Conservation (phyloP, 2,329 filamentous ascomycete genomes). For the Calonectria montana region DNA sequence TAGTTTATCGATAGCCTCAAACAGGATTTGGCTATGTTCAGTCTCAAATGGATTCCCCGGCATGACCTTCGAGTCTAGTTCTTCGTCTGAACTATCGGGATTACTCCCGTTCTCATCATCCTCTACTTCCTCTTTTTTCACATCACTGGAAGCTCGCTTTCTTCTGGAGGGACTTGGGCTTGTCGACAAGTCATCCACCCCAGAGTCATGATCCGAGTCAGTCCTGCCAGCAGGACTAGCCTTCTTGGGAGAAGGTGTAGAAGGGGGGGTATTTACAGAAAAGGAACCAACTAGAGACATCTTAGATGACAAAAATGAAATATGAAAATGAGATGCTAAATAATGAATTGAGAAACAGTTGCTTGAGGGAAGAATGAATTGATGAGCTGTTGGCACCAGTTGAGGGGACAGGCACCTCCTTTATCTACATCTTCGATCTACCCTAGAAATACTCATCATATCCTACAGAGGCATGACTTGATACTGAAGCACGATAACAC, state of each 20-base stretch:
- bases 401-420: not conserved
- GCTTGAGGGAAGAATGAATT: not conserved
- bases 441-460: not conserved
- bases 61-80: constrained; percentile 11
- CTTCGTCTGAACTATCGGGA: not conserved
- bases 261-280: not conserved
- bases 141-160: not conserved
- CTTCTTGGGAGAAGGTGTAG: not conserved
- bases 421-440: not conserved
- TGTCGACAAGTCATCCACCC: not conserved
- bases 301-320: not conserved
- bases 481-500: not conserved
- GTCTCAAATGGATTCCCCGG: constrained; percentile 49
- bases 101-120: constrained; percentile 37
- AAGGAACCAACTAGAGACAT: not conserved
- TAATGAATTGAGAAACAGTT: not conserved
- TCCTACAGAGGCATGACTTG: not conserved
- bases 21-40: constrained; percentile 47
- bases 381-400: not conserved
- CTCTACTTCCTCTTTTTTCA: not conserved
- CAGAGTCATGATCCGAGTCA: not conserved
- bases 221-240: not conserved
- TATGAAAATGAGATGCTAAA: not conserved
- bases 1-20: constrained; percentile 51
- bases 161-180: not conserved